These are phyloP conservation scores for Nakazawaea ambrosiae DNA, from an alignment of 805 yeast species.

Conservation along the genomic window DNA sequence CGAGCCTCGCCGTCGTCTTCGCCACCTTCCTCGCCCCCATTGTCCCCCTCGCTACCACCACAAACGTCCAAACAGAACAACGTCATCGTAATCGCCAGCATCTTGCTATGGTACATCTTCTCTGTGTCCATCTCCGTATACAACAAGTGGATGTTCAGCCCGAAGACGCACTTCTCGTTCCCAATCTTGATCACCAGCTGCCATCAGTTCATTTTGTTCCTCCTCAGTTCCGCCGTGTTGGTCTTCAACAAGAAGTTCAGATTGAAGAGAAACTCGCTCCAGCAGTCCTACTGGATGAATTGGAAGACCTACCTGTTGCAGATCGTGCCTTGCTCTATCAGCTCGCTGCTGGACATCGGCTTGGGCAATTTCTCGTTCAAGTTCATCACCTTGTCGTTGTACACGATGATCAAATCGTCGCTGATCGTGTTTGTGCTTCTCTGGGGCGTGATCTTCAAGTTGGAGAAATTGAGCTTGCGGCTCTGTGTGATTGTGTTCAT, in stretches of 20 bases:
- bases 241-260: slow-evolving; percentile 41
- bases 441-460: slow-evolving; percentile 75
- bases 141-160: slow-evolving; percentile 97
- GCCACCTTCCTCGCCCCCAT: too few relatives aligned
- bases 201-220: slow-evolving; percentile 70
- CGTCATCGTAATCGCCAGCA: slow-evolving; percentile 16
- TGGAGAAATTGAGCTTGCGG: slow-evolving; percentile 69
- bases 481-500: slow-evolving; percentile 62
- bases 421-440: slow-evolving; percentile 81
- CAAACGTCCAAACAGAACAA: too few relatives aligned
- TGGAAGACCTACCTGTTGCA: slow-evolving; percentile 38
- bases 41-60: too few relatives aligned
- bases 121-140: slow-evolving; percentile 69
- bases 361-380: slow-evolving; percentile 79
- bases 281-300: slow-evolving; percentile 20
- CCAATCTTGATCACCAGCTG: slow-evolving; percentile 81
- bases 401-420: slow-evolving; percentile 90
- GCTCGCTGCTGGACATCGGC: slow-evolving; percentile 92
- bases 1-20: too few relatives aligned
- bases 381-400: slow-evolving; percentile 73
- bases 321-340: slow-evolving; percentile 78
- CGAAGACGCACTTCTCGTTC: slow-evolving; percentile 67
- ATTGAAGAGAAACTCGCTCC: slow-evolving; percentile 24
- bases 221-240: slow-evolving; percentile 41
- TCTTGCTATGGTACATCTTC: slow-evolving; percentile 54